phyloP scores from a whole-genome alignment of 176 grass and related monocot species.

The Bonia amplexicaulis region DNA sequence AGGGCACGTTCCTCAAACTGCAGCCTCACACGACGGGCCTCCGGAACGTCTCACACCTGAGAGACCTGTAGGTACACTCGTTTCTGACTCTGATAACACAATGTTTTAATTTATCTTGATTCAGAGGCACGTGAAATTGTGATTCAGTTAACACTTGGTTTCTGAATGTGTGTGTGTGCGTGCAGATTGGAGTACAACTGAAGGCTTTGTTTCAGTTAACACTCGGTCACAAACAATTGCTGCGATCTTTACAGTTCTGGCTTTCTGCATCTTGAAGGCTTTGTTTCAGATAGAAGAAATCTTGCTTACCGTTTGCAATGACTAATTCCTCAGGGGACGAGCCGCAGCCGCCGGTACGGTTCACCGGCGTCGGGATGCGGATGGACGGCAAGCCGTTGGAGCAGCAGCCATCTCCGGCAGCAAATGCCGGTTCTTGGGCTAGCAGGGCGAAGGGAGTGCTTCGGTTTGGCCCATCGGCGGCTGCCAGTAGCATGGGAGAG shows the following conservation, averaged over 20 bases:
- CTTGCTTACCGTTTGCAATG: too few relatives aligned
- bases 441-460: not conserved
- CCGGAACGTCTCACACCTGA: slow-evolving; percentile 27
- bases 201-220: too few relatives aligned
- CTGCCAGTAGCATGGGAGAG: not conserved
- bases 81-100: not conserved
- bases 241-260: too few relatives aligned
- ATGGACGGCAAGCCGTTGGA: slow-evolving; percentile 30
- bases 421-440: not conserved
- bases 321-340: too few relatives aligned
- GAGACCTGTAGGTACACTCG: slow-evolving; percentile 38
- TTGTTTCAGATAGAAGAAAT: too few relatives aligned
- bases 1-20: slow-evolving; percentile 66
- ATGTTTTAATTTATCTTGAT: not conserved
- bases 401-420: not conserved
- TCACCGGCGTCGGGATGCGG: not conserved
- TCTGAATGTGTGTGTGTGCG: not conserved
- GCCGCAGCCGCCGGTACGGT: not conserved
- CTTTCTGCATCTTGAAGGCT: too few relatives aligned
- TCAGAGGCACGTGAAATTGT: not conserved
- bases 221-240: not conserved
- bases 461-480: not conserved
- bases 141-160: too few relatives aligned
- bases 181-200: slow-evolving; percentile 56
- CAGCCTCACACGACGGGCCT: slow-evolving; percentile 68